Conservation (phyloP, 176 grass and related monocot species). For the Microstegium vimineum region DNA sequence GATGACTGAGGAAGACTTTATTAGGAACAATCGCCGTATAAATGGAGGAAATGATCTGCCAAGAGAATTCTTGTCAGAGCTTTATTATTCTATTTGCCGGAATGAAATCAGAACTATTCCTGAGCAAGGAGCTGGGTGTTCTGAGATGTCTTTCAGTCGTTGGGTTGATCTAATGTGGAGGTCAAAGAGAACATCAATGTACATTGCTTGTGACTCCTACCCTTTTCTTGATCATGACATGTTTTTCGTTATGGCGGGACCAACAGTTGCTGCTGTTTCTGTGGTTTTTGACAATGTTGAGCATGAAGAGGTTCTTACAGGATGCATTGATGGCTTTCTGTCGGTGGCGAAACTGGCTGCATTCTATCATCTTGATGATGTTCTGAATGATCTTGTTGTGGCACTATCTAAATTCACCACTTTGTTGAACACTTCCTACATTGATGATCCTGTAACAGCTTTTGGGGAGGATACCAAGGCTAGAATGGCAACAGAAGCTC, state of each 20-base stretch:
- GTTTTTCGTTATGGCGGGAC: slow-evolving; percentile 86
- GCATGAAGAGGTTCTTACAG: slow-evolving; percentile 62
- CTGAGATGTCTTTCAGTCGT: slow-evolving; percentile 87
- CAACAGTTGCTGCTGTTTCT: slow-evolving; percentile 86
- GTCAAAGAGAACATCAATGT: slow-evolving; percentile 73
- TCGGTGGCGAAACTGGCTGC: slow-evolving; percentile 85
- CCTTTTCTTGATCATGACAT: slow-evolving; percentile 89
- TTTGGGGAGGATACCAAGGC: slow-evolving; percentile 91
- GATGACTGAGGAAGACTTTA: slow-evolving; percentile 99
- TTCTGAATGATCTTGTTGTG: slow-evolving; percentile 93
- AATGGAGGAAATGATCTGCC: slow-evolving; percentile 93
- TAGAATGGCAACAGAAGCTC: slow-evolving; percentile 87
- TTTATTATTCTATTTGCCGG: slow-evolving; percentile 86
- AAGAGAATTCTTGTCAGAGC: slow-evolving; percentile 73
- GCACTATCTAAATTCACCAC: slow-evolving; percentile 89
- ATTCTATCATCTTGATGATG: slow-evolving; percentile 81
- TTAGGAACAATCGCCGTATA: slow-evolving; percentile 88
- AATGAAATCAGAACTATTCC: slow-evolving; percentile 93
- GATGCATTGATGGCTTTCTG: slow-evolving; percentile 84
- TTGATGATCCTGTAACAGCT: slow-evolving; percentile 67
- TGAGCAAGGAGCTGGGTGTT: slow-evolving; percentile 73
- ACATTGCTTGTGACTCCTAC: slow-evolving; percentile 64
- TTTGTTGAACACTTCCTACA: slow-evolving; percentile 60
- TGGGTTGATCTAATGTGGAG: slow-evolving; percentile 93
- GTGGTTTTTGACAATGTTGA: slow-evolving; percentile 95